Base-by-base conservation (phyloP, 305 asterid genomes). In the Rubia occidens region DNA sequence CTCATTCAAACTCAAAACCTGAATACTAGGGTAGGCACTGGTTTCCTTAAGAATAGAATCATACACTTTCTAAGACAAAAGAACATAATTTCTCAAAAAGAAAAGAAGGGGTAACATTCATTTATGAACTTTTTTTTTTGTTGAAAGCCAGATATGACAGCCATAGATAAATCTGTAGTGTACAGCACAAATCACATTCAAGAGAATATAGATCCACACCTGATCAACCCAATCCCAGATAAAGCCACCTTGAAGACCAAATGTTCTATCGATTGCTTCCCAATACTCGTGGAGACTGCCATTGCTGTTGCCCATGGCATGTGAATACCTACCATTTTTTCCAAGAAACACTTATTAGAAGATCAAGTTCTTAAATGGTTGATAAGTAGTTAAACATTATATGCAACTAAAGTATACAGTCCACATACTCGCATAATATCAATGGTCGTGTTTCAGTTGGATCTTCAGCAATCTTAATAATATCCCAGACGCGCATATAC, bases 141-240 rank as follows among this genome's bases (percentile, higher is more conserved):
- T 11, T 45, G 53, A 11, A 45, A 45, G 53, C 17, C 26, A 55
- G 11, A 18, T 55, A 5, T 9, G 20, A 45, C 59, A 60, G 15
- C 24, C 4, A 47, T 29, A 26, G 29, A 37, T 63, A 55, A 32
- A 40, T 14, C 11, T 20, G 68, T 54, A 71, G 20, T 14, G 11
- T 6, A 64, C 58, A 26, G 47, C n/a, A 13, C 69, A 58, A 32
- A n/a, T 49, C 67, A 59, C n/a, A 59, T 6, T 67, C 20, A 13
- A 49, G 40, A 37, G 44, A 64, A 62, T 42, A 43, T 51, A 66
- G 60, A 71, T 73, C 70, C 75, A 68, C 35, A 94, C 97, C 97
- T 94, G 97, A 82, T 94, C 97, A 86, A 82, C 99, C 99, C 99
- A 94, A 44, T 94, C 99, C 99, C 99, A 94, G 69, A 94, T 90